Base-by-base conservation (phyloP, 352 stramenopile genomes). In the Poterioochromonas sp. region DNA sequence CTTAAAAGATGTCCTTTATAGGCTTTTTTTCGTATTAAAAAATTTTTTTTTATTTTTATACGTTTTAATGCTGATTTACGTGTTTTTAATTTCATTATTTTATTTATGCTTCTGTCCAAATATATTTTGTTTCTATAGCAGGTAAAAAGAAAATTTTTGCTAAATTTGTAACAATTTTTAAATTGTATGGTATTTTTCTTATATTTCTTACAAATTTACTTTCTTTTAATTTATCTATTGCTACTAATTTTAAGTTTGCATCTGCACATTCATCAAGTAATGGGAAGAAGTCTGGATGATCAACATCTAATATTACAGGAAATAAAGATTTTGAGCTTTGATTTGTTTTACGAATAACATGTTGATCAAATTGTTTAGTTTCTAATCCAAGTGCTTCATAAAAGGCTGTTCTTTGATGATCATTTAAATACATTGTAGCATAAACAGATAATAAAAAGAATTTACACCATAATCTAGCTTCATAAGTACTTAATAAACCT, bases 281-380 rank as follows among this genome's bases (percentile, higher is more conserved):
- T 62, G 53, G 47, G n/a, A 77, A 77, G 70, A 77, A 77, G 18
- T 26, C 60, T 53, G 70, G 70, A 77, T 77, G 70, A 77, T 77
- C 70, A 34, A 77, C 37, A 77, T 77, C 70, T 40, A 64, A 62
- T 62, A 77, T 77, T 5, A 77, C 70, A 40, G 70, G 70, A 62
- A 77, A 77, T 64, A 77, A 53, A 64, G 47, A 32, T 32, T 20
- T 41, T 77, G 70, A 77, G 60, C 70, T 77, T 77, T 77, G 70
- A 54, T 77, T 77, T 77, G 70, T 77, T 77, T 77, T 77, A 40
- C n/a, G 32, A 53, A 77, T 77, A 34, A 77, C 70, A 54, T 77
- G 37, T 47, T 47, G 63, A 77, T 77, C 70, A 77, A 77, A 77
- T 54, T 77, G 35, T 63, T n/a, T 77, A 63, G 70, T 34, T 20